Evolutionary conservation across 495 filamentous ascomycete species (phyloP).

Genomic region (Clavariopsis aquatica): DNA sequence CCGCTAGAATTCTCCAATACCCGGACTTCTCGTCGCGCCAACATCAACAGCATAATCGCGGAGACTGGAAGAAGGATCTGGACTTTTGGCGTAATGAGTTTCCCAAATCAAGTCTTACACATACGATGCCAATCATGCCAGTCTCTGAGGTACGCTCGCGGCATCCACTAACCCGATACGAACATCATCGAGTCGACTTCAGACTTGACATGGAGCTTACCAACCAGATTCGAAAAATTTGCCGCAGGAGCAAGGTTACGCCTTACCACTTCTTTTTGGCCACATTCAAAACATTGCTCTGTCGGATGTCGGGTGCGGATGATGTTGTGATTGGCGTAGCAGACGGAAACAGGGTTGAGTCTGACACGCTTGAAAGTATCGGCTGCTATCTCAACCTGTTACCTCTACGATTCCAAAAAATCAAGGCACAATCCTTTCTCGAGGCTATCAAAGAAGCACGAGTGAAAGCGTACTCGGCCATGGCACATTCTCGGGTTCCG

Average conservation of each 20-base stretch:
- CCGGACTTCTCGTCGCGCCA: too few species aligned
- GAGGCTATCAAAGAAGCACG: not conserved
- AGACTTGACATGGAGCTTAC: not conserved
- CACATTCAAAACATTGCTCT: constrained; percentile 43
- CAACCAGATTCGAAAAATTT: not conserved
- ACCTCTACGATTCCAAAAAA: not conserved
- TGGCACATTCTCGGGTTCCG: constrained; percentile 45
- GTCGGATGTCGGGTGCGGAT: constrained; percentile 23
- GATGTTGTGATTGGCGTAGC: constrained; percentile 15
- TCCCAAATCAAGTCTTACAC: too few species aligned
- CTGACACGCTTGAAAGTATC: not conserved
- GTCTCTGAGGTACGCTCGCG: constrained; percentile 31
- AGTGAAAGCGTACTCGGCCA: not conserved
- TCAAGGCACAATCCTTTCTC: not conserved
- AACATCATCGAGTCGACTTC: not conserved
- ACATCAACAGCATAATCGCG: too few species aligned
- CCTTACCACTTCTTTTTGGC: constrained; percentile 53
- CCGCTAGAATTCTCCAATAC: too few species aligned
- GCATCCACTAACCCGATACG: not conserved
- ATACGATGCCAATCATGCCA: too few species aligned
- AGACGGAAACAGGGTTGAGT: constrained; percentile 19
- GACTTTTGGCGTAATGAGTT: constrained; percentile 39
- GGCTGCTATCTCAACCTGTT: constrained; percentile 22
- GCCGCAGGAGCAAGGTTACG: constrained; percentile 13
- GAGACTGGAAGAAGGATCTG: too few species aligned